A percentile compares a stretch with the other conserved stretches of the same genome.
These are phyloP conservation scores for Panicum miliaceum DNA, from an alignment of 176 grass and related monocot species.

Conservation along the genomic window DNA sequence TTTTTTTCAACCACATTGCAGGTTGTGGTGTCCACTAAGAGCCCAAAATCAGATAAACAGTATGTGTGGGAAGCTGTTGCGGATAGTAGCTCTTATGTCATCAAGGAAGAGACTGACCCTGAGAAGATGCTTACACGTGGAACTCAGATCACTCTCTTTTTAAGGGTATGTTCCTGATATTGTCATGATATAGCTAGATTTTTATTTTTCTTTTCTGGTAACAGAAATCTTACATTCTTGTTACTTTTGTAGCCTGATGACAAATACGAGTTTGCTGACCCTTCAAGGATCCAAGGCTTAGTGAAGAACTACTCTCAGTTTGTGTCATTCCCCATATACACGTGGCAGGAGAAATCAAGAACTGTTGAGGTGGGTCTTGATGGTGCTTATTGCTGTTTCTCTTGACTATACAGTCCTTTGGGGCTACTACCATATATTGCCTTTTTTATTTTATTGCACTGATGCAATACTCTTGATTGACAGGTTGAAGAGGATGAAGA, in stretches of 20 bases:
- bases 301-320: constrained; percentile 93
- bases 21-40: constrained; percentile 89
- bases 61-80: constrained; percentile 88
- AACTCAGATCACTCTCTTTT: constrained; percentile 81
- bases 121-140: constrained; percentile 74
- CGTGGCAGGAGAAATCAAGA: constrained; percentile 89
- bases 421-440: neutral
- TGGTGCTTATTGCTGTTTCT: constrained; percentile 21
- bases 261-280: constrained; percentile 74
- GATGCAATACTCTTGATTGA: constrained; percentile 4
- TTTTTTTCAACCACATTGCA: neutral
- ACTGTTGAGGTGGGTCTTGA: constrained; percentile 63
- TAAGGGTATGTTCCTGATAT: constrained; percentile 56
- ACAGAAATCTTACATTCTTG: constrained; percentile 15
- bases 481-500: constrained; percentile 75
- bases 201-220: neutral
- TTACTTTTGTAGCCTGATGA: constrained; percentile 69
- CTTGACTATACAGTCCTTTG: neutral
- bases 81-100: constrained; percentile 85
- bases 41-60: constrained; percentile 83
- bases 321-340: constrained; percentile 90
- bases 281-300: constrained; percentile 69
- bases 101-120: constrained; percentile 81
- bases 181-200: neutral
- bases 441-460: constrained; percentile 12